Conservation (phyloP, 257 asterid genomes). For the Solanum ossicruentum region DNA sequence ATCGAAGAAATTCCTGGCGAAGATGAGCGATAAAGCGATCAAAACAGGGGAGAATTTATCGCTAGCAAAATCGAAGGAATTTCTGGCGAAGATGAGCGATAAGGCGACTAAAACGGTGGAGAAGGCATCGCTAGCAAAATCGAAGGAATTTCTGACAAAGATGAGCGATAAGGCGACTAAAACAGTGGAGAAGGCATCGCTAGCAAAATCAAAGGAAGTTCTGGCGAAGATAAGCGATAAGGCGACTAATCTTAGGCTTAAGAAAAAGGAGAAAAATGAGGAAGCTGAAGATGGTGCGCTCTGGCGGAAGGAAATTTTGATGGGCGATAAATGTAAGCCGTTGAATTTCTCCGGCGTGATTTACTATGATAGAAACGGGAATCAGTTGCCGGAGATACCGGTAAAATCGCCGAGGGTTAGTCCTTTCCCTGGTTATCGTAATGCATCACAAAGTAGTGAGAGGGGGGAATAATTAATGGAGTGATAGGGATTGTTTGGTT, state of each 20-base stretch:
- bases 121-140: slow-evolving; percentile 7
- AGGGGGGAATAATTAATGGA: background rate
- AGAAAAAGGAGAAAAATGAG: background rate
- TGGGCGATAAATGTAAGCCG: slow-evolving; percentile 45
- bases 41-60: background rate
- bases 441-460: background rate
- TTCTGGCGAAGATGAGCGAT: slow-evolving; percentile 11
- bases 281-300: background rate
- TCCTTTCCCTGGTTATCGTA: slow-evolving; percentile 14
- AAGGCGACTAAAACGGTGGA: background rate
- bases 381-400: slow-evolving; percentile 20
- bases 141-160: slow-evolving; percentile 13
- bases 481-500: too few relatives aligned
- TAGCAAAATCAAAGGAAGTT: slow-evolving; percentile 19
- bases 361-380: slow-evolving; percentile 28
- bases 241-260: background rate
- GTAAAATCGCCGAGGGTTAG: slow-evolving; percentile 29
- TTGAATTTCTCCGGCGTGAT: slow-evolving; percentile 44
- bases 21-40: slow-evolving; percentile 16
- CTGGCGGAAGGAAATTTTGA: slow-evolving; percentile 31
- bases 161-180: slow-evolving; percentile 14
- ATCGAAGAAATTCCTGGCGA: slow-evolving; percentile 16
- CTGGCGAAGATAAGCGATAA: slow-evolving; percentile 14
- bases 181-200: background rate
- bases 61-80: slow-evolving; percentile 16